A percentile compares a stretch with the other conserved stretches of the same genome.
Evolutionary conservation across 2,329 filamentous ascomycete species (phyloP).

Genomic region (Aspergillus puulaauensis): DNA sequence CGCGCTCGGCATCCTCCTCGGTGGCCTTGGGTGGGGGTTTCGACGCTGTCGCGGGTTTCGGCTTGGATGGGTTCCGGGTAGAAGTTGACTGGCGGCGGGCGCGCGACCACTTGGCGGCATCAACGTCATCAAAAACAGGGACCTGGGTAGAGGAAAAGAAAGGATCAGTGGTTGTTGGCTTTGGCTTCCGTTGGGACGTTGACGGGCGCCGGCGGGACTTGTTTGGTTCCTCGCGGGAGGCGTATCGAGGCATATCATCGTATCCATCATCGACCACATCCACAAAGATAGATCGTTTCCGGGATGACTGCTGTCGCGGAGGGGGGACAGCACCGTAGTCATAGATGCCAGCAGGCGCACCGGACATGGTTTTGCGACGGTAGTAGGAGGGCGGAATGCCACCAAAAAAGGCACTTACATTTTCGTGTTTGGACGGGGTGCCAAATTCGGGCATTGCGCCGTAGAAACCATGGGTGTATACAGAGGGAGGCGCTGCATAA

Average conservation of each 20-base stretch:
- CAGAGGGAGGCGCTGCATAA: constrained; percentile 45
- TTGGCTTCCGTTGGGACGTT: constrained; percentile 41
- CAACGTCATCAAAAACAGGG: constrained; percentile 56
- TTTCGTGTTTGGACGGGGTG: constrained; percentile 57
- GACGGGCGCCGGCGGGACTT: constrained; percentile 27
- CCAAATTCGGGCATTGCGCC: constrained; percentile 50
- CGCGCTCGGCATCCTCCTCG: constrained; percentile 62
- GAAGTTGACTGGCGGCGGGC: constrained; percentile 57
- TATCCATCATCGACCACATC: constrained; percentile 58
- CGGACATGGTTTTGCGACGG: constrained; percentile 52
- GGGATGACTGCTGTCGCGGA: constrained; percentile 37
- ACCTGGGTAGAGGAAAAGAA: constrained; percentile 55
- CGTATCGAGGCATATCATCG: constrained; percentile 46
- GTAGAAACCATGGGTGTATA: constrained; percentile 48
- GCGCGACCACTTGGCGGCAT: constrained; percentile 49
- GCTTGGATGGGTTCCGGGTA: constrained; percentile 44
- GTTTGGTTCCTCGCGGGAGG: constrained; percentile 46
- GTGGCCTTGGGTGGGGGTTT: constrained; percentile 54
- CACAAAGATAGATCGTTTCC: constrained; percentile 55
- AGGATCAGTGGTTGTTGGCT: constrained; percentile 49
- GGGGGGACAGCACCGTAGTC: constrained; percentile 13
- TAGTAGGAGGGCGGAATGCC: constrained; percentile 31
- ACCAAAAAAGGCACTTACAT: constrained; percentile 64
- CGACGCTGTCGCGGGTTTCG: constrained; percentile 36
- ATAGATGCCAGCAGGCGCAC: constrained; percentile 25